Base-by-base conservation (phyloP, 148 eudicot species). In the Chenopodium formosanum region DNA sequence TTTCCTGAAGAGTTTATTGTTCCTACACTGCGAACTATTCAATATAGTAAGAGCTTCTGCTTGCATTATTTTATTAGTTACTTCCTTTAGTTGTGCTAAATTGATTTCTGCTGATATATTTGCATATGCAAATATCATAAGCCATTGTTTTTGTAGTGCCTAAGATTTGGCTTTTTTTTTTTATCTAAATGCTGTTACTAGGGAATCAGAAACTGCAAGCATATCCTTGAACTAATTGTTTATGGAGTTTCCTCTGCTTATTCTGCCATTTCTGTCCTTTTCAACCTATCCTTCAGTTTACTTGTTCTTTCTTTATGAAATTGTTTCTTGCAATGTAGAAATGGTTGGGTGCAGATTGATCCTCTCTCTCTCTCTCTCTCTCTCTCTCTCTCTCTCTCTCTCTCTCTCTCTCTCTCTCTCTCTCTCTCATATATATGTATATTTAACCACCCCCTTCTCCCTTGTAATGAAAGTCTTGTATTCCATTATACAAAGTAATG, bases 1-100 rank as follows among this genome's bases (percentile, higher is more conserved):
- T 89, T 96, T 85, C 99, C 99, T 23, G 87, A 86, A 79, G 92
- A 96, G 80, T 88, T 91, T 7, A 81, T 96, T 10, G 89, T 47
- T 25, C 92, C 98, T 69, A 89, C 91, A 81, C 89, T 96, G 70
- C 92, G 83, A 25, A 91, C 86, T 48, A 85, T 96, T 73, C 99
- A 96, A 89, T 96, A 88, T 79, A 94, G 99, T 96, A 89, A 90
- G 90, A 66, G n/a, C 83, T 64, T 11, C 40, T 40, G 16, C 19
- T 6, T n/a, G 17, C 27, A 37, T 22, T 40, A 40, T 68, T 58
- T 60, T 69, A 73, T 74, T 65, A 48, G 10, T 27, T 76, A 23
- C 68, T 17, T 50, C 56, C 50, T 67, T 27, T 8, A 40, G 23
- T 12, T 13, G 67, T 71, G 20, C 47, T 72, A 78, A 50, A 25